These are phyloP conservation scores for Aspergillus luchuensis DNA, from an alignment of 2,329 filamentous ascomycete genomes.

Conservation along the genomic window DNA sequence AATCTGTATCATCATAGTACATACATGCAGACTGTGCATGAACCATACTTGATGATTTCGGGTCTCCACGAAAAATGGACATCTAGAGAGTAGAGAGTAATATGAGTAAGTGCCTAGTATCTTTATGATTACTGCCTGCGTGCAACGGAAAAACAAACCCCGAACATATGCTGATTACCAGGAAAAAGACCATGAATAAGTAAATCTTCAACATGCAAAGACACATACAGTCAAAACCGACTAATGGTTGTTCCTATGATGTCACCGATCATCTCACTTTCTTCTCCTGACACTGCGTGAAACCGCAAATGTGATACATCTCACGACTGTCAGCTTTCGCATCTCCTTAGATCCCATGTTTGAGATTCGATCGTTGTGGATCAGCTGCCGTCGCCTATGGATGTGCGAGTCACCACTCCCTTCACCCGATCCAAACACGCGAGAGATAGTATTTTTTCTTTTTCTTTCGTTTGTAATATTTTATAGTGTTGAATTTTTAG, in stretches of 20 bases:
- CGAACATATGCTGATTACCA: neutral
- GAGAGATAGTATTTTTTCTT: neutral
- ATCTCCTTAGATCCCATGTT: neutral
- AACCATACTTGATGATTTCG: neutral
- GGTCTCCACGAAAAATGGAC: neutral
- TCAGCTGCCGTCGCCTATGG: neutral
- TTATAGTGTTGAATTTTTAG: too few species aligned
- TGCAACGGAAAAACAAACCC: neutral
- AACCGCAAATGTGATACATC: neutral
- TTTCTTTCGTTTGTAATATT: neutral
- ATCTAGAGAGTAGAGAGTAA: neutral
- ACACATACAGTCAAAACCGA: too few species aligned
- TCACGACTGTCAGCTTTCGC: neutral
- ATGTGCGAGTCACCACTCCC: neutral
- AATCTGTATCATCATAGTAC: neutral
- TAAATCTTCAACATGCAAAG: too few species aligned
- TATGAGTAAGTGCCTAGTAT: neutral
- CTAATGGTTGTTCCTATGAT: neutral
- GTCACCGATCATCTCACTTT: neutral
- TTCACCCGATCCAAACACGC: neutral
- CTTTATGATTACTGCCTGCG: too few species aligned
- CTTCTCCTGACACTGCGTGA: neutral
- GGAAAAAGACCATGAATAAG: too few species aligned
- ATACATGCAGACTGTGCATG: slow-evolving; percentile 8
- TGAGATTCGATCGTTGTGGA: neutral